Conservation (phyloP, 768 basidiomycete species). For the Boletus pseudo-olivaceus region DNA sequence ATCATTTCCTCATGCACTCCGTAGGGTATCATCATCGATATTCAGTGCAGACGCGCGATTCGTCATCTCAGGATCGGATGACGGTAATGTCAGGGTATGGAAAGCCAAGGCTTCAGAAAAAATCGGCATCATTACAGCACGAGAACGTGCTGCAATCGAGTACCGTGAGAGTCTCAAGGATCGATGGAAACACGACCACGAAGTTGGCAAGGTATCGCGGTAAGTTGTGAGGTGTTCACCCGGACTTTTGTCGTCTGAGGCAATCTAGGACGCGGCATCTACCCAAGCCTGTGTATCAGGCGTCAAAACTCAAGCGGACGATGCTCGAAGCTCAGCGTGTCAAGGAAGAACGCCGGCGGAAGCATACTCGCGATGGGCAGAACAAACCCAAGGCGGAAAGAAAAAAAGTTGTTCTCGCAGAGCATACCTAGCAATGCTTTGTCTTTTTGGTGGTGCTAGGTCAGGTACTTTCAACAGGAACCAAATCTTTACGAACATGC, state of each 20-base stretch:
- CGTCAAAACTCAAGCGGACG: constrained; percentile 81
- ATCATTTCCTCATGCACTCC: background rate
- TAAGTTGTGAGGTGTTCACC: constrained; percentile 35
- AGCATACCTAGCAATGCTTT: constrained; percentile 48
- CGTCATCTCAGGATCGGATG: constrained; percentile 87
- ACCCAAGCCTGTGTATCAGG: constrained; percentile 88
- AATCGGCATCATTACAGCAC: constrained; percentile 83
- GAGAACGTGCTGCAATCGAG: constrained; percentile 89
- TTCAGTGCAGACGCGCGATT: constrained; percentile 92
- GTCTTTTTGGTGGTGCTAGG: constrained; percentile 10
- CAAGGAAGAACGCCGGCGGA: constrained; percentile 91
- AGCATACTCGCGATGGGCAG: constrained; percentile 83
- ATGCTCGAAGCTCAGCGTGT: constrained; percentile 87
- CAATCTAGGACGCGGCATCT: constrained; percentile 66
- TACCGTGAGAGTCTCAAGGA: constrained; percentile 87
- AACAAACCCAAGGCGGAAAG: constrained; percentile 88
- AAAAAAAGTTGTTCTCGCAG: constrained; percentile 80
- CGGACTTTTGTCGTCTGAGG: background rate
- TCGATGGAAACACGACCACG: constrained; percentile 81
- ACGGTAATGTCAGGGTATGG: constrained; percentile 94
- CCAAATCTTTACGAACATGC: background rate
- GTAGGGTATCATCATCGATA: constrained; percentile 80
- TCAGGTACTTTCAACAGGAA: constrained; percentile 6
- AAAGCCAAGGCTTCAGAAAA: constrained; percentile 91
- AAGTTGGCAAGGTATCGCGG: constrained; percentile 81